A percentile compares a stretch with the other conserved stretches of the same genome.
These are phyloP conservation scores for Guillardia theta DNA, from an alignment of 78 protist species.

Conservation along the genomic window DNA sequence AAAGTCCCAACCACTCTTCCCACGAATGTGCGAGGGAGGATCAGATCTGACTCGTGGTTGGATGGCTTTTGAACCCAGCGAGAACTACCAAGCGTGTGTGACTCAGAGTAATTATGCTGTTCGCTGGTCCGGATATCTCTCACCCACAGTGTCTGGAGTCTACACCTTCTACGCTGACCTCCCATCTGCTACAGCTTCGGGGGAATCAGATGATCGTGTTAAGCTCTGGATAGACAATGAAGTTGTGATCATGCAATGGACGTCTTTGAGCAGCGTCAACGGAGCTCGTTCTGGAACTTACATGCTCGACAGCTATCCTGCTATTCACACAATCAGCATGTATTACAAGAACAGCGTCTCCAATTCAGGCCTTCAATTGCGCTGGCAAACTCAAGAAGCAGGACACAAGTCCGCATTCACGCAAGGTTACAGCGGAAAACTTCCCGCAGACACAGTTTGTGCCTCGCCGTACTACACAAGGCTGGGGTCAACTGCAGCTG, in stretches of 20 bases:
- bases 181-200: neutral
- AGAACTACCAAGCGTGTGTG: neutral
- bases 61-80: neutral
- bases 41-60: neutral
- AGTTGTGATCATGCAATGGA: neutral
- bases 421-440: neutral
- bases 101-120: neutral
- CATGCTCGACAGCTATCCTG: neutral
- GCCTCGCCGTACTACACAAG: neutral
- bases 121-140: slow-evolving; percentile 13
- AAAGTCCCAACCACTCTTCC: too few species aligned
- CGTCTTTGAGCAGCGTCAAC: neutral
- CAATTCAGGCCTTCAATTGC: neutral
- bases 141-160: neutral
- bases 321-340: neutral
- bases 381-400: neutral
- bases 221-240: slow-evolving; percentile 23
- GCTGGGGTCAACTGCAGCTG: too few species aligned
- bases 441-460: neutral
- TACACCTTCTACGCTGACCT: slow-evolving; percentile 25
- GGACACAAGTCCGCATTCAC: neutral
- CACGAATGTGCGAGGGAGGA: neutral
- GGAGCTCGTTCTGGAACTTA: neutral
- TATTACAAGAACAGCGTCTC: neutral
- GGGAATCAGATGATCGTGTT: neutral